Percentiles rank a stretch among this genome's conserved stretches.
These are phyloP conservation scores for Gelatoporia subvermispora DNA, from an alignment of 768 basidiomycete species.

Conservation along the genomic window DNA sequence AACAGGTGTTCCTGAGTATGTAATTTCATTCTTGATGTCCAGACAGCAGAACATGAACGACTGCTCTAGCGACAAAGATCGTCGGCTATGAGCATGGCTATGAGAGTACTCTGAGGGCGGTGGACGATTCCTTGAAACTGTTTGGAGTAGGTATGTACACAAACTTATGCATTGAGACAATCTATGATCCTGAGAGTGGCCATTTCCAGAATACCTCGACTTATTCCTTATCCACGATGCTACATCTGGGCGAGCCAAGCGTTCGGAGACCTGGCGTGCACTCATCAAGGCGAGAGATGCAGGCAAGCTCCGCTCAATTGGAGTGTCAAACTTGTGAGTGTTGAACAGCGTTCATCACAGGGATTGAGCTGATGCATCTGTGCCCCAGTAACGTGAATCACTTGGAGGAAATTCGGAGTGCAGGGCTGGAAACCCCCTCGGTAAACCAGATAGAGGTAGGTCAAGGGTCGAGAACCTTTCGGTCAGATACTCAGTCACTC, in stretches of 20 bases:
- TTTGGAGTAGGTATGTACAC: conserved; percentile 47
- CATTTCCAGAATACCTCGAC: conserved; percentile 37
- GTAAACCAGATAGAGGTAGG: conserved; percentile 82
- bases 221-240: conserved; percentile 46
- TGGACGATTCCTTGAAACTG: conserved; percentile 54
- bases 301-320: conserved; percentile 35
- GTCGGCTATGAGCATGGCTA: conserved; percentile 60
- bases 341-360: not conserved
- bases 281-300: conserved; percentile 29
- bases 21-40: not conserved
- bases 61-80: conserved; percentile 57
- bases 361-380: not conserved
- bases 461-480: conserved; percentile 11
- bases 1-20: conserved; percentile 68
- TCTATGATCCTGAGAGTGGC: no score
- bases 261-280: conserved; percentile 37
- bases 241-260: conserved; percentile 29
- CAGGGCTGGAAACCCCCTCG: conserved; percentile 58
- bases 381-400: conserved; percentile 56
- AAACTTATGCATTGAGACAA: no score
- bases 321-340: conserved; percentile 48
- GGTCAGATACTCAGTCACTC: no score
- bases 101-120: conserved; percentile 51
- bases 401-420: conserved; percentile 64
- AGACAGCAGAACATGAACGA: no score